Base-by-base conservation (phyloP, 805 yeast genomes). In the Zygotorulaspora chibaensis region DNA sequence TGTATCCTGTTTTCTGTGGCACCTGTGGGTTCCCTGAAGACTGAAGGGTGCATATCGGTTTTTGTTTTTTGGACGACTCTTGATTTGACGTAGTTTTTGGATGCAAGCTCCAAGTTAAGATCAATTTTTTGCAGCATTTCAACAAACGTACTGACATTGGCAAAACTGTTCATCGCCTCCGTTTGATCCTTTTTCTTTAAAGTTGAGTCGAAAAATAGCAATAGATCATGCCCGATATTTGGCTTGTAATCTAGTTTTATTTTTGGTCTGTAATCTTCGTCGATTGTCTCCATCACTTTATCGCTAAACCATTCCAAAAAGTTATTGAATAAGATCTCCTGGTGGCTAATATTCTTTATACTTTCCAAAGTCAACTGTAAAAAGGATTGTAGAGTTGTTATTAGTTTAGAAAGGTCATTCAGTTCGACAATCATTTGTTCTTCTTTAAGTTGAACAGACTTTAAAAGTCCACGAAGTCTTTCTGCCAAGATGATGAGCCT, bases 401-500 rank as follows among this genome's bases (percentile, higher is more conserved):
- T 43, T 12, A 47, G 34, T 10, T 34, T 29, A 6, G 39, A 12
- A 8, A 45, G 20, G 10, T 36, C 33, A 4, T 29, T 6, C n/a
- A 26, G 31, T 11, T 40, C 41, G 18, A 13, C 27, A 30, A 37
- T 29, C 17, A 36, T 18, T 11, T 31, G 36, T 5, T 33, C 30
- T 25, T 46, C 45, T 31, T 30, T 38, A 13, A 49, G 25, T 33
- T 48, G 40, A 3, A 48, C 26, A n/a, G 51, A 42, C 25, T 45
- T 42, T 17, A 48, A 26, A 11, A 43, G 26, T 1, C 52, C 58
- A 2, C 49, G 48, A 23, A 46, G 45, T 38, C 53, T 45, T 16
- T 57, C 57, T 3, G 39, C 31, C 6, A 75, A 56, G 0, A 80
- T 58, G 2, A 83, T 62, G 27, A 80, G 52, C 45, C 81, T 73